Base-by-base conservation (phyloP, 345 rosid genomes). In the Citrus hindsii region DNA sequence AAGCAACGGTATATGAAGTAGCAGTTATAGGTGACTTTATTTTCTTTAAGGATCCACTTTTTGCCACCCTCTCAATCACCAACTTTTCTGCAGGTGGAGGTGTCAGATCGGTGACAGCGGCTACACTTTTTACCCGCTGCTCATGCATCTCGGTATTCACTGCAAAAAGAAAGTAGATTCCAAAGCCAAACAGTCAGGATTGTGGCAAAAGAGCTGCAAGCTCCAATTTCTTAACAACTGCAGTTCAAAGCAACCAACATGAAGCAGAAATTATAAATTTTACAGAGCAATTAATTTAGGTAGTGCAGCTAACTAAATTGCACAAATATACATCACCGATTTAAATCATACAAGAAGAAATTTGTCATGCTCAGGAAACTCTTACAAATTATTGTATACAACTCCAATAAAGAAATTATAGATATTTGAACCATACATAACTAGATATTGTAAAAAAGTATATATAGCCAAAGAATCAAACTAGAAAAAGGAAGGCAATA, bases 21-120 rank as follows among this genome's bases (percentile, higher is more conserved):
- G 98, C 95, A 62, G 90, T 90, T 42, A 90, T 89, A 37, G 98
- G 98, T 33, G 98, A 90, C 77, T 89, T 92, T 79, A 83, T 86
- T 85, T 90, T 86, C 80, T 82, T 93, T 66, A 88, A 24, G 12
- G 98, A 93, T 79, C 94, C 94, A 64, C 88, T 94, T 76, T 90
- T 90, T 37, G 89, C 84, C 38, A 92, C 77, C 64, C 88, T 85
- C 30, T 94, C 98, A 1, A 86, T 92, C 10, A 77, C 86, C 83
- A 88, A 79, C 67, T 90, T 91, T 40, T 94, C 98, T n/a, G 85
- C 84, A 32, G 95, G 90, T 3, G 92, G 92, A 30, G 92, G 90
- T 74, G 89, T 93, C 80, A 87, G 82, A 78, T 97, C 98, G 62
- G 88, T 83, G 76, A 94, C 84, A 22, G 97, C 88, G 81, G 95